Conservation (phyloP, 1,139 yeast genomes). For the Lodderomyces theae region DNA sequence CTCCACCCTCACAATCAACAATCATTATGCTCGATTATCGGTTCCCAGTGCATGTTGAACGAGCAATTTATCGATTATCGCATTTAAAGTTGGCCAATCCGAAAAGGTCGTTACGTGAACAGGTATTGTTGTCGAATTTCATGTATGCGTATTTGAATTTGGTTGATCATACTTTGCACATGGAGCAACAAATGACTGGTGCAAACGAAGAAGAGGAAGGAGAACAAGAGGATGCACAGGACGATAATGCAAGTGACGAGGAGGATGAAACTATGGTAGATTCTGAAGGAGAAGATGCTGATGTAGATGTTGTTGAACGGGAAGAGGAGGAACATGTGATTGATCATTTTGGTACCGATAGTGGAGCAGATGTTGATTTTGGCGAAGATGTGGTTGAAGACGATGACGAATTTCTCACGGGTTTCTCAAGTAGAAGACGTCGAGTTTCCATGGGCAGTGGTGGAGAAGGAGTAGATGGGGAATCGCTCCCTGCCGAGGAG, state of each 20-base stretch:
- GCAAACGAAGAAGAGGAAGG: constrained; percentile 12
- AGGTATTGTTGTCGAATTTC: constrained; percentile 87
- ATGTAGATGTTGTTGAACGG: not conserved
- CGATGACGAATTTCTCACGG: not conserved
- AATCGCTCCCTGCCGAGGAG: not conserved
- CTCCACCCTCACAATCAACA: constrained; percentile 74
- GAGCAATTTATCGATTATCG: constrained; percentile 89
- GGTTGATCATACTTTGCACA: constrained; percentile 82
- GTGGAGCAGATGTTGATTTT: constrained; percentile 2
- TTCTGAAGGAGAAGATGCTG: not conserved
- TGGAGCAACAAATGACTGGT: constrained; percentile 45
- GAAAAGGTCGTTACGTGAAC: constrained; percentile 84
- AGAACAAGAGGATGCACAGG: constrained; percentile 5
- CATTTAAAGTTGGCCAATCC: constrained; percentile 94
- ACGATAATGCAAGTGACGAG: not conserved
- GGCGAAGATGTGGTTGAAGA: not conserved
- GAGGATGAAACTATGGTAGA: constrained; percentile 3
- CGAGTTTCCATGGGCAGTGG: no score
- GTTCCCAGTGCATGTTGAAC: constrained; percentile 90
- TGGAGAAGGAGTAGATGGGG: not conserved
- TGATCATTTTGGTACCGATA: not conserved
- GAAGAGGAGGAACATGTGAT: not conserved
- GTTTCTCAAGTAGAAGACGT: not conserved
- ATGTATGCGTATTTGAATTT: constrained; percentile 95
- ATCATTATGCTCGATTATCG: constrained; percentile 78